Percentiles rank a stretch among this genome's conserved stretches.
phyloP scores from a whole-genome alignment of 768 basidiomycete genomes.

The Collybia nuda region DNA sequence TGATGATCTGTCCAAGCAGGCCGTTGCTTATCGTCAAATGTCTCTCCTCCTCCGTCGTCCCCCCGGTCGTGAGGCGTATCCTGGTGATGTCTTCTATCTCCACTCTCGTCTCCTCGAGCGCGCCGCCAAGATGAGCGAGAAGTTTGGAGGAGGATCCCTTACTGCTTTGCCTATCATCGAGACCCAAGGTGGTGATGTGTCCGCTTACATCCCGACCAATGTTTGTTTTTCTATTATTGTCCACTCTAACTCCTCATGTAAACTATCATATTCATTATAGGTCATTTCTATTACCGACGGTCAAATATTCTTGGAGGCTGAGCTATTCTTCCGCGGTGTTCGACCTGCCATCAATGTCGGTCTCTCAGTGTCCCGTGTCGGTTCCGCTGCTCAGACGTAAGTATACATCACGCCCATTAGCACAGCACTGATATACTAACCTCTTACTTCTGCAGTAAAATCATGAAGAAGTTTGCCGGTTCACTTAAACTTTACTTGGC shows the following conservation, averaged over 20 bases:
- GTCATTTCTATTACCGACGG: slow-evolving; percentile 99
- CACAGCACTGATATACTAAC: background rate
- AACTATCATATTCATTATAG: slow-evolving; percentile 37
- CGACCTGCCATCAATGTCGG: slow-evolving; percentile 99
- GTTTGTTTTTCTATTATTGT: slow-evolving; percentile 43
- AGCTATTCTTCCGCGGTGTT: slow-evolving; percentile 99
- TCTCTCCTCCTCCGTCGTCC: slow-evolving; percentile 99
- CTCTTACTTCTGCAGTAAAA: slow-evolving; percentile 64
- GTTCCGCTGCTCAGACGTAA: slow-evolving; percentile 99
- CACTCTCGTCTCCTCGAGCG: slow-evolving; percentile 99
- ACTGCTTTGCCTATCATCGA: slow-evolving; percentile 99
- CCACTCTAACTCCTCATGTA: slow-evolving; percentile 2
- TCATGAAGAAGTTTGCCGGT: slow-evolving; percentile 99
- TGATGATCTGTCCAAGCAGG: slow-evolving; percentile 99
- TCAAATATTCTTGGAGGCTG: slow-evolving; percentile 99
- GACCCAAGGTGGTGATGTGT: slow-evolving; percentile 99
- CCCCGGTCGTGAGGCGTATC: slow-evolving; percentile 99
- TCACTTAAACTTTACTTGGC: slow-evolving; percentile 99
- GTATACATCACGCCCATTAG: slow-evolving; percentile 22
- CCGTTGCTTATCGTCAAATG: slow-evolving; percentile 99
- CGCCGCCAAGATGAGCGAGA: slow-evolving; percentile 99
- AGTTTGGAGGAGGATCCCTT: slow-evolving; percentile 97
- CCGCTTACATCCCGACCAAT: slow-evolving; percentile 96
- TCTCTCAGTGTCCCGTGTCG: slow-evolving; percentile 99
- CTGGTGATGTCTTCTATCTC: slow-evolving; percentile 99